Evolutionary conservation across 192 early-diverging fungal species (phyloP), one percentile per base, ranked within the genome.

Genomic region (Helicostylum pulchrum): DNA sequence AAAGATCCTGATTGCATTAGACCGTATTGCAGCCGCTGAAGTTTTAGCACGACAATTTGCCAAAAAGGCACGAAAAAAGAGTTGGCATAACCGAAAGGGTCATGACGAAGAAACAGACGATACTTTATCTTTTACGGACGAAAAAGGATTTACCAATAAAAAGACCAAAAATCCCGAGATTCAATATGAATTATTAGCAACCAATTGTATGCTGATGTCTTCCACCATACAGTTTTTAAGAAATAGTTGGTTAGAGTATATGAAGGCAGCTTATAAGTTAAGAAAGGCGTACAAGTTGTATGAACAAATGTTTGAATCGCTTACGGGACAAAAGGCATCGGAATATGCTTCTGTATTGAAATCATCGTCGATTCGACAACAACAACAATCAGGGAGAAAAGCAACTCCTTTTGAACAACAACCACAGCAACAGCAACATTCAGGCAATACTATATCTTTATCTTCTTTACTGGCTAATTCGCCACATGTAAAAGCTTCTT

Each of bases 141-240:
- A 50, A 10, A 31, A 23, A 32, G 26, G 26, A 10, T 34, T 14
- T 31, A 30, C 53, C 15, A 31, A 42, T 39, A 47, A 65, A 21
- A 52, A 48, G 17, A 57, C 3, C 4, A 43, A 59, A n/a, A 56
- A 42, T 4, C 11, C 48, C 34, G 48, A 53, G 7, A 61, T 70
- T 7, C 62, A 70, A 12, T 70, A 75, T 53, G 68, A 75, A 44
- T 17, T 75, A 0, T 39, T 75, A 12, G 68, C 70, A 11, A 52
- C 56, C 17, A 75, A 75, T 42, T 75, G 74, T 56, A 71, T 70
- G 50, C 47, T 75, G 31, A 75, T 75, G 74, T 66, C 68, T 0
- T 69, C 74, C 10, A 75, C 74, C 0, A 58, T 75, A 2, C 74
- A 75, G 52, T 70, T 75, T 23, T 50, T 75, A 21, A 34, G 63